These are phyloP conservation scores for Cadophora malorum DNA, from an alignment of 2,329 filamentous ascomycete genomes.

Conservation along the genomic window DNA sequence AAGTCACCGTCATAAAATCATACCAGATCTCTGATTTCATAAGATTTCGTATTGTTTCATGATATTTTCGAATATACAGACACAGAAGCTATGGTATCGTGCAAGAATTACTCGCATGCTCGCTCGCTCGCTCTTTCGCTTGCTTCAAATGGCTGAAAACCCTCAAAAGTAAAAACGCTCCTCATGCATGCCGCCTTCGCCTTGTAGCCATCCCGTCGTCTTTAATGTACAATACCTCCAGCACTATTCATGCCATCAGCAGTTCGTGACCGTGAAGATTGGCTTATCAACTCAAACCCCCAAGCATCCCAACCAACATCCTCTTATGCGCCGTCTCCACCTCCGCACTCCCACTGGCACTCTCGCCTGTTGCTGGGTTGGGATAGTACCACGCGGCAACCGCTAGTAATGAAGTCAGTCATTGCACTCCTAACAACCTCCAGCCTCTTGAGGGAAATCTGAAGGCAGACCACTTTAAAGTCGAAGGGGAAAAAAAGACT, in stretches of 20 bases:
- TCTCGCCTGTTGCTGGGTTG: slow-evolving; percentile 43
- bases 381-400: slow-evolving; percentile 64
- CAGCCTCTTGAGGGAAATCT: too few species aligned
- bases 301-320: slow-evolving; percentile 4
- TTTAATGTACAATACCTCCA: too few species aligned
- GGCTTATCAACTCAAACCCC: background rate
- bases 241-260: too few species aligned
- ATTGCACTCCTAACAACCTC: too few species aligned
- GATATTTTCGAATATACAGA: background rate
- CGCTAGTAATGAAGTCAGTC: too few species aligned
- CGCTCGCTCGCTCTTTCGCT: too few species aligned
- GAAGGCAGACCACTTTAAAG: too few species aligned
- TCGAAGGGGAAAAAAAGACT: too few species aligned
- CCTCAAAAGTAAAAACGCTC: background rate
- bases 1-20: too few species aligned
- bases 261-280: background rate
- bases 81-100: background rate
- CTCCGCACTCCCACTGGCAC: background rate
- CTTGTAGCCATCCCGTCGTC: too few species aligned
- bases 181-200: too few species aligned
- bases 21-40: too few species aligned
- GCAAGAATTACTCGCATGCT: background rate
- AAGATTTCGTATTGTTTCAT: background rate
- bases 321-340: slow-evolving; percentile 2
- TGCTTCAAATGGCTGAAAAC: background rate